Conservation (phyloP, 169 alveolate genomes). For the Plasmodium inui region DNA sequence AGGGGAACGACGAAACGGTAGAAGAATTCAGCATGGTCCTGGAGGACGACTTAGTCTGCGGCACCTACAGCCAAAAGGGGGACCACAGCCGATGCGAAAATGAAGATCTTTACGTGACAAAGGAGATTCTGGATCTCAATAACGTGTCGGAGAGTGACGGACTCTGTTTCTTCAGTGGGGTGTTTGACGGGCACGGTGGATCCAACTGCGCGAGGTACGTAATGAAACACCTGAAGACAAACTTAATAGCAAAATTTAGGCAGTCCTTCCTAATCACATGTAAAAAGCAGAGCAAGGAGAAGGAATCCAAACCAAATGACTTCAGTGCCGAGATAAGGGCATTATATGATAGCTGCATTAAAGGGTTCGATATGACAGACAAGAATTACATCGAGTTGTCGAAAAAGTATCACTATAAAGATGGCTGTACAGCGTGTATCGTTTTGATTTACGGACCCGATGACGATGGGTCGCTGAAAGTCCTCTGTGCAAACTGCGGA, state of each 20-base stretch:
- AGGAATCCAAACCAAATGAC: constrained; percentile 67
- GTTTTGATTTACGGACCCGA: constrained; percentile 84
- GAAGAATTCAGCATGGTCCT: constrained; percentile 79
- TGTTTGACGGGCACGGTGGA: constrained; percentile 89
- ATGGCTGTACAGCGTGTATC: constrained; percentile 80
- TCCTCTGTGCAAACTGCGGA: constrained; percentile 83
- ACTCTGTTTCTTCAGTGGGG: constrained; percentile 86
- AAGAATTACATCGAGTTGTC: constrained; percentile 83
- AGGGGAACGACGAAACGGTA: constrained; percentile 54
- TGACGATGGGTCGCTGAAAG: constrained; percentile 79
- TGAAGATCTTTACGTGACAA: constrained; percentile 84
- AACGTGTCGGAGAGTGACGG: constrained; percentile 82
- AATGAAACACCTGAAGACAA: constrained; percentile 84
- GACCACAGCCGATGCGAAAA: constrained; percentile 76
- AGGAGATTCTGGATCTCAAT: constrained; percentile 83
- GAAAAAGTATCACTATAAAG: constrained; percentile 47
- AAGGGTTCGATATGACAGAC: constrained; percentile 87
- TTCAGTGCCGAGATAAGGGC: constrained; percentile 76
- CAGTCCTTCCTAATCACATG: constrained; percentile 78
- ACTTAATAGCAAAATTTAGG: constrained; percentile 84
- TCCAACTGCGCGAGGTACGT: constrained; percentile 88
- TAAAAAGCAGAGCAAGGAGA: constrained; percentile 75
- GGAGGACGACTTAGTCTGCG: constrained; percentile 82
- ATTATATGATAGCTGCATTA: constrained; percentile 74
- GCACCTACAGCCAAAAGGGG: constrained; percentile 78